Conservation (phyloP, 148 eudicot genomes). For the Selenicereus undatus region DNA sequence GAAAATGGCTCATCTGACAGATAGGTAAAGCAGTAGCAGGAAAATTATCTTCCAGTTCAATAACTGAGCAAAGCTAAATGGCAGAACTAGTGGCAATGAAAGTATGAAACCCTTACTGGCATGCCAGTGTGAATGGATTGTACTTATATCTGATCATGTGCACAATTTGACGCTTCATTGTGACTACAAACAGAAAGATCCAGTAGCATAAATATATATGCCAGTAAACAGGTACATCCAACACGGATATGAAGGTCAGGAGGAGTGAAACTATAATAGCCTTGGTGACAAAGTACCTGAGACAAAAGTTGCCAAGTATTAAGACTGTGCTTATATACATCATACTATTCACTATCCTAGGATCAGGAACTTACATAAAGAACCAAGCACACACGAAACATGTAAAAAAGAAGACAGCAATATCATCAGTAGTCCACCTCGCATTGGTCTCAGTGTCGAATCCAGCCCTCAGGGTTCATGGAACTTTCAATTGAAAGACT, state of each 20-base stretch:
- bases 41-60: not conserved
- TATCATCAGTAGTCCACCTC: no score
- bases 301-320: slow-evolving; percentile 8
- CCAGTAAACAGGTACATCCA: slow-evolving; percentile 83
- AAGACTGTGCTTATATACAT: not conserved
- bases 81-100: no score
- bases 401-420: no score
- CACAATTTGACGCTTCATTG: slow-evolving; percentile 59
- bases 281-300: slow-evolving; percentile 60
- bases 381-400: no score
- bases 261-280: slow-evolving; percentile 57
- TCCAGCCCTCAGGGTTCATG: no score
- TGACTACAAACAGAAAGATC: slow-evolving; percentile 48
- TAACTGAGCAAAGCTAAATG: not conserved
- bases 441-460: no score
- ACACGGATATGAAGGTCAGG: slow-evolving; percentile 56
- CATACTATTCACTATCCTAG: no score
- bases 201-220: slow-evolving; percentile 68
- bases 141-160: slow-evolving; percentile 70
- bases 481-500: no score
- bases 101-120: slow-evolving; percentile 30
- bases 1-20: not conserved
- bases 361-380: no score
- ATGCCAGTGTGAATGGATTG: slow-evolving; percentile 51
- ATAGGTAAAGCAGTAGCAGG: slow-evolving; percentile 5